Evolutionary conservation across 257 asterid species (phyloP).

Genomic region (Prunella vulgaris): DNA sequence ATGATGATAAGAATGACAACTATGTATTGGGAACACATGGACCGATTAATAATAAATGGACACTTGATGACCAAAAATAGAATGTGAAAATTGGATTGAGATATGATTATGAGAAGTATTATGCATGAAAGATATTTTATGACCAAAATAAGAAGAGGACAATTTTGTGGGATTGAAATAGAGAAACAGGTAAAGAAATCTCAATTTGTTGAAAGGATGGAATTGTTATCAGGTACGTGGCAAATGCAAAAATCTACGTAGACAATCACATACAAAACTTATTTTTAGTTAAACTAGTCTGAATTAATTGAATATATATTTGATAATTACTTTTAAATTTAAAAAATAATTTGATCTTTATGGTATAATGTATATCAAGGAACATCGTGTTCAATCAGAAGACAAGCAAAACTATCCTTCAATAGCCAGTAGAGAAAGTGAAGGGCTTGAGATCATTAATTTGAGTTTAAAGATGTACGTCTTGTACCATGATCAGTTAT

Average conservation of each 20-base stretch:
- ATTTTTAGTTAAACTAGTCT: background rate
- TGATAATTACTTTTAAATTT: too few species aligned
- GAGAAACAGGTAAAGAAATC: slow-evolving; percentile 56
- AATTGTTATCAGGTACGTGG: slow-evolving; percentile 59
- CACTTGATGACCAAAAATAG: slow-evolving; percentile 51
- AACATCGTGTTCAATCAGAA: slow-evolving; percentile 51
- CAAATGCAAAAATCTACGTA: too few species aligned
- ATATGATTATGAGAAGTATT: slow-evolving; percentile 58
- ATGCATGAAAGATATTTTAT: slow-evolving; percentile 75
- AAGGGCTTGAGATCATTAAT: slow-evolving; percentile 54
- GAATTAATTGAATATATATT: too few species aligned
- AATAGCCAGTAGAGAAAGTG: slow-evolving; percentile 79
- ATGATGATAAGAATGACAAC: slow-evolving; percentile 50
- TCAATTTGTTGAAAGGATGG: slow-evolving; percentile 67
- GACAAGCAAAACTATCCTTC: slow-evolving; percentile 55
- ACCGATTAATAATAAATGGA: slow-evolving; percentile 38
- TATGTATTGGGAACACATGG: slow-evolving; percentile 63
- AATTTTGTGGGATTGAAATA: slow-evolving; percentile 65
- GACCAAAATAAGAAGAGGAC: slow-evolving; percentile 54
- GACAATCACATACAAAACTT: too few species aligned
- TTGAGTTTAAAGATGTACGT: slow-evolving; percentile 37
- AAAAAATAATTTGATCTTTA: background rate
- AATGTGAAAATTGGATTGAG: slow-evolving; percentile 63
- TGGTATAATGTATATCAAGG: slow-evolving; percentile 59
- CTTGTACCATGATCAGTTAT: slow-evolving; percentile 68